phyloP scores from a whole-genome alignment of 2,329 filamentous ascomycete species.

The Huntiella bhutanensis region DNA sequence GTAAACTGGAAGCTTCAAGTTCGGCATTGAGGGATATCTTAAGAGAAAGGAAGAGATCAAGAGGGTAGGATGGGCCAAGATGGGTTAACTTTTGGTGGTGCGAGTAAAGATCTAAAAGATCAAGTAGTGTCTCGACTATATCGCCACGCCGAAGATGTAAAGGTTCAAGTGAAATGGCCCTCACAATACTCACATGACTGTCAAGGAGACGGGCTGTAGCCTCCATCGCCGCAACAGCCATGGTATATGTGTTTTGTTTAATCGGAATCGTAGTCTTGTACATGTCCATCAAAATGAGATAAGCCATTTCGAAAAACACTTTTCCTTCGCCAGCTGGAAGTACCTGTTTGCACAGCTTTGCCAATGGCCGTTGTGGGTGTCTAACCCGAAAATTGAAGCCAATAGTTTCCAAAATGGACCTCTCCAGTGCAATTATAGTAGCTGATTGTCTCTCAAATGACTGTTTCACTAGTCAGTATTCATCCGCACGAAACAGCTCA shows the following conservation, averaged over 20 bases:
- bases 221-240: slow-evolving; percentile 68
- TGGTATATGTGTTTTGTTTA: slow-evolving; percentile 72
- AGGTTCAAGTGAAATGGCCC: slow-evolving; percentile 29
- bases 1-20: slow-evolving; percentile 40
- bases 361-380: slow-evolving; percentile 66
- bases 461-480: slow-evolving; percentile 22
- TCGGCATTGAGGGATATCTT: slow-evolving; percentile 77
- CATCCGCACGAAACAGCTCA: no score
- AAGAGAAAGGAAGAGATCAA: slow-evolving; percentile 66
- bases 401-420: slow-evolving; percentile 79
- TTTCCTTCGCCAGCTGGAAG: slow-evolving; percentile 28
- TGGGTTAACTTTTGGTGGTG: slow-evolving; percentile 60
- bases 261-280: slow-evolving; percentile 87
- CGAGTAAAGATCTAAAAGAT: slow-evolving; percentile 81
- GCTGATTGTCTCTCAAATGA: slow-evolving; percentile 64
- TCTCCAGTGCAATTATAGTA: slow-evolving; percentile 72
- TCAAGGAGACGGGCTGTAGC: slow-evolving; percentile 53
- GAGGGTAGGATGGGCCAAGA: slow-evolving; percentile 50
- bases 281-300: slow-evolving; percentile 68
- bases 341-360: slow-evolving; percentile 54
- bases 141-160: slow-evolving; percentile 28
- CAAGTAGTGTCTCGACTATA: slow-evolving; percentile 62
- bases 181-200: slow-evolving; percentile 30
- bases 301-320: slow-evolving; percentile 48
- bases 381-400: slow-evolving; percentile 86